Percentiles rank a stretch among this genome's conserved stretches.
These are phyloP conservation scores for Jacaranda copaia DNA, from an alignment of 257 asterid species.

Conservation along the genomic window DNA sequence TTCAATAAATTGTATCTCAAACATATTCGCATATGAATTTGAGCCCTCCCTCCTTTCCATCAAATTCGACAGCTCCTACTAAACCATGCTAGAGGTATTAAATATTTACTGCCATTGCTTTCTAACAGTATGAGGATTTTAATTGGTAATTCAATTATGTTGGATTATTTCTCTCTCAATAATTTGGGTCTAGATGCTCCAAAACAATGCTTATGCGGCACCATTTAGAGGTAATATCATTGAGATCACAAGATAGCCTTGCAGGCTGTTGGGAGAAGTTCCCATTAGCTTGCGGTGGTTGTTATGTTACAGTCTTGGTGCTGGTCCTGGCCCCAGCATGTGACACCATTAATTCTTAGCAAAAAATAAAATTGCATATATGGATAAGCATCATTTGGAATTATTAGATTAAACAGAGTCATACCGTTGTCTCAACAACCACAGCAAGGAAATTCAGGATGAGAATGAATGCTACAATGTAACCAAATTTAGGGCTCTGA, in stretches of 20 bases:
- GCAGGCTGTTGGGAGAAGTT: neutral
- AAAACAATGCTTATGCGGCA: neutral
- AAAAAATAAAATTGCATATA: neutral
- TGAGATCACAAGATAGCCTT: neutral
- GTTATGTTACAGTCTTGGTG: neutral
- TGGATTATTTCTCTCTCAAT: neutral
- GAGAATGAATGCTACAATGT: conserved; percentile 69
- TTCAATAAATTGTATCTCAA: too few species aligned
- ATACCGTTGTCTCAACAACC: conserved; percentile 89
- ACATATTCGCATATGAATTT: too few species aligned
- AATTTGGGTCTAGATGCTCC: conserved; percentile 14
- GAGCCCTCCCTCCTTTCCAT: too few species aligned
- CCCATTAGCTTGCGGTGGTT: conserved; percentile 4
- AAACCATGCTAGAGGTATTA: too few species aligned
- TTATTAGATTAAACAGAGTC: conserved; percentile 32
- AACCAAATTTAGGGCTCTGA: conserved; percentile 70
- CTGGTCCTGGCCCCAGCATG: neutral
- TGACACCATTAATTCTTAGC: neutral
- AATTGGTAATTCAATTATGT: neutral
- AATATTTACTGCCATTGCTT: too few species aligned
- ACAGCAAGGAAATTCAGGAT: conserved; percentile 84
- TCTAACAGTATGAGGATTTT: neutral
- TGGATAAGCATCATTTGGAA: conserved; percentile 21
- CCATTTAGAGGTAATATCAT: neutral
- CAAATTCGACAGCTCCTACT: too few species aligned